Evolutionary conservation across 1,139 yeast genomes (phyloP), one percentile per base, ranked within the genome.

Genomic region (Zhuliangozyma blackwelliae): DNA sequence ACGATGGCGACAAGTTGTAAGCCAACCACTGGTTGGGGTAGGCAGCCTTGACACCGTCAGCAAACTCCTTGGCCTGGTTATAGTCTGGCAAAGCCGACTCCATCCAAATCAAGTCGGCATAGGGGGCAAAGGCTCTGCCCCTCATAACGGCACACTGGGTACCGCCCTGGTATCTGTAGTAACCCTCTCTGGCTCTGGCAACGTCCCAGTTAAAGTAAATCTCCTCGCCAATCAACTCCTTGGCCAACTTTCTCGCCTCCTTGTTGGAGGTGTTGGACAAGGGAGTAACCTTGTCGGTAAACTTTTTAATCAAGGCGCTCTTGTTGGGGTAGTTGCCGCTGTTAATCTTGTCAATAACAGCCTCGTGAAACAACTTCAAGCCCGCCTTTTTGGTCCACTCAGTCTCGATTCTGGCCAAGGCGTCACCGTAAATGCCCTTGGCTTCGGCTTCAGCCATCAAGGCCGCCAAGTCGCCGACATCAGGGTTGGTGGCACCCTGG

Each of bases 81-180:
- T 76, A 90, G 64, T 89, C 96, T 52, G 98, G 97, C 51, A 87
- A 78, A 64, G 94, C 92, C 46, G 96, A 85, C 73, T 92, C 97
- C 97, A 92, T 90, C 98, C 98, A 92, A 54, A 90, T 83, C 72
- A 92, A 75, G 66, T 92, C 98, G 40, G 95, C 89, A 65, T 83
- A 90, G 48, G 97, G 97, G 41, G 96, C 90, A 61, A 75, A 92
- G 30, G 96, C 95, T 59, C 96, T 82, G 49, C 96, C 97, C 65
- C 98, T 83, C 84, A 88, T 90, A 43, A 90, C 86, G 39, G 97
- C 96, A 75, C 97, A 89, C 72, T 88, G 92, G 45, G 96, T 88
- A 56, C 97, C 97, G 59, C 97, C 97, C 57, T 72, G 73, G 81
- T 89, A 90, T 63, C 96, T 80, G 81, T 90, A 92, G 79, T 85